A percentile compares a stretch with the other conserved stretches of the same genome.
Evolutionary conservation across 1,139 yeast genomes (phyloP).

Genomic region (Kazachstania sp.): DNA sequence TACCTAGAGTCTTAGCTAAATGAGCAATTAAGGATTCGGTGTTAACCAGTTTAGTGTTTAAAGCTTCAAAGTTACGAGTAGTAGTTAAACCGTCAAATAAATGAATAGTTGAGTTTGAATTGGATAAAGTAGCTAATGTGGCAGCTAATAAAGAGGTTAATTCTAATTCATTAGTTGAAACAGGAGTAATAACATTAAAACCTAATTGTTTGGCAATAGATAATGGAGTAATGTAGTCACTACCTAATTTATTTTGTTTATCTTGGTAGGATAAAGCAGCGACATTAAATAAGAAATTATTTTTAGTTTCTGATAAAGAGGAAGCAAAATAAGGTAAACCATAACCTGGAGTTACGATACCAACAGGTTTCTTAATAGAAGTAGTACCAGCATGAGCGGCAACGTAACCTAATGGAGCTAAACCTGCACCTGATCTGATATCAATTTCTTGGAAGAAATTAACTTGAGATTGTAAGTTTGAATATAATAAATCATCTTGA

Average conservation of each 20-base stretch:
- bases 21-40: slow-evolving; percentile 5
- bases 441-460: slow-evolving; percentile 50
- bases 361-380: slow-evolving; percentile 36
- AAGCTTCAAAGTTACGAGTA: slow-evolving; percentile 47
- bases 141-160: slow-evolving; percentile 59
- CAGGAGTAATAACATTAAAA: slow-evolving; percentile 66
- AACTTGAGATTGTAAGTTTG: slow-evolving; percentile 38
- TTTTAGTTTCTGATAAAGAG: slow-evolving; percentile 24
- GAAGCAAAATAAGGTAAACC: slow-evolving; percentile 43
- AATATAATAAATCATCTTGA: slow-evolving; percentile 51
- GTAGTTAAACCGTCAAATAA: slow-evolving; percentile 61
- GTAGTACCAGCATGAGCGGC: slow-evolving; percentile 22
- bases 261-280: slow-evolving; percentile 64
- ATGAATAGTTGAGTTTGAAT: slow-evolving; percentile 9
- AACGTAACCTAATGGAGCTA: slow-evolving; percentile 70
- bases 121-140: slow-evolving; percentile 52
- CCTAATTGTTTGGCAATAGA: slow-evolving; percentile 56
- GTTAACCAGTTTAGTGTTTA: slow-evolving; percentile 37
- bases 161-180: slow-evolving; percentile 55
- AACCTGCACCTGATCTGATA: slow-evolving; percentile 79
- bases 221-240: slow-evolving; percentile 62
- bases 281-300: slow-evolving; percentile 56
- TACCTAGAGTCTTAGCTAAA: slow-evolving; percentile 31
- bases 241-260: slow-evolving; percentile 42
- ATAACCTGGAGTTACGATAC: slow-evolving; percentile 54